Percentiles rank a stretch among this genome's conserved stretches.
Conservation (phyloP, 768 basidiomycete genomes). For the Mycena haematopus region DNA sequence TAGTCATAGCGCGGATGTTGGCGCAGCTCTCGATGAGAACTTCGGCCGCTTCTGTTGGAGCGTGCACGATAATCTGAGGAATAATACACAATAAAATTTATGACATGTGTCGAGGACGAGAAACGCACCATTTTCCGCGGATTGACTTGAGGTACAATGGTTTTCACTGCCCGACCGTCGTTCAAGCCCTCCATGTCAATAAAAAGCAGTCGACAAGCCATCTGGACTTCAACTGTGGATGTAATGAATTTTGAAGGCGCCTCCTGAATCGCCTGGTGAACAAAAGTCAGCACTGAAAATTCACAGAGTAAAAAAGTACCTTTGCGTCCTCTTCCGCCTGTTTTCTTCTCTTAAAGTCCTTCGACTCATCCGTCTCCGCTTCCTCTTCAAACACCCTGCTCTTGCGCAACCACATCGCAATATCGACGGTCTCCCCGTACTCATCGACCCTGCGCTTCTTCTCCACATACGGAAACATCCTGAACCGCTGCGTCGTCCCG, state of each 20-base stretch:
- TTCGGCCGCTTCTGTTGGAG: conserved; percentile 67
- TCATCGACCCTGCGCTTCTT: conserved; percentile 91
- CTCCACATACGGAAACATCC: conserved; percentile 98
- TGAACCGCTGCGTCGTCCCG: conserved; percentile 77
- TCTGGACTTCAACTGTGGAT: conserved; percentile 74
- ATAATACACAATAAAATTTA: neutral
- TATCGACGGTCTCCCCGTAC: conserved; percentile 94
- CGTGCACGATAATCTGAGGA: conserved; percentile 86
- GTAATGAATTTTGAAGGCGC: conserved; percentile 91
- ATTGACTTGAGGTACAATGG: conserved; percentile 94
- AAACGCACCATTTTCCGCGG: conserved; percentile 87
- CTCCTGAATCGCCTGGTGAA: conserved; percentile 66
- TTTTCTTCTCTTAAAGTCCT: conserved; percentile 70
- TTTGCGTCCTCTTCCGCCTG: conserved; percentile 83
- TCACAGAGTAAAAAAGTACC: conserved; percentile 47
- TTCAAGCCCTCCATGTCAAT: conserved; percentile 97
- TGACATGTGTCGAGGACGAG: conserved; percentile 7
- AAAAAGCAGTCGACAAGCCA: conserved; percentile 87
- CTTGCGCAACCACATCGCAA: conserved; percentile 94
- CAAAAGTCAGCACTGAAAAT: conserved; percentile 11
- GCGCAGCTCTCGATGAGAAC: conserved; percentile 82
- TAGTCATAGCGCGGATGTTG: conserved; percentile 88
- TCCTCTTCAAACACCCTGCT: conserved; percentile 92
- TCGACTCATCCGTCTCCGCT: conserved; percentile 80
- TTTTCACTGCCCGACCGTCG: conserved; percentile 96